Conservation (phyloP, 1,139 yeast genomes). For the Casaregolazyma lundiana region DNA sequence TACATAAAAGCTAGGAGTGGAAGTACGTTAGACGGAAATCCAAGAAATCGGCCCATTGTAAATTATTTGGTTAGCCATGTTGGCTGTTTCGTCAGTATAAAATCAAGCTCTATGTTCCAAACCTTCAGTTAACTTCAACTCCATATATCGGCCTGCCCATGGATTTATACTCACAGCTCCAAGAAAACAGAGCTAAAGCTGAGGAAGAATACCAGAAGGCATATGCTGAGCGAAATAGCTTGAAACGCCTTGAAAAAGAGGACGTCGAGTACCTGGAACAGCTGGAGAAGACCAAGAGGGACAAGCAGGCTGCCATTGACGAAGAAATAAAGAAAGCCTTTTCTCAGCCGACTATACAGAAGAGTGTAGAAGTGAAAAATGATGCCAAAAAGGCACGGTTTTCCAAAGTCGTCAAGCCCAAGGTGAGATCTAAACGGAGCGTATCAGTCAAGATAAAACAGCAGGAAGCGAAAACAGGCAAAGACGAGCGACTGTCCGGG, state of each 20-base stretch:
- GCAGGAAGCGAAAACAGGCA: not conserved
- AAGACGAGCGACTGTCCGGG: not conserved
- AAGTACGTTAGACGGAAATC: no score
- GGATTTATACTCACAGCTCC: conserved; percentile 9
- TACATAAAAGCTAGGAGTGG: no score
- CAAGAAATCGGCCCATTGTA: no score
- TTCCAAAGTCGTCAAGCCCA: conserved; percentile 3
- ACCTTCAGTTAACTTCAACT: not conserved
- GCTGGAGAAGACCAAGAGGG: conserved; percentile 10
- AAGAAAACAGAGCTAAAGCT: conserved; percentile 13
- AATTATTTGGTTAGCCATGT: no score
- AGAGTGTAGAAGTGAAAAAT: not conserved
- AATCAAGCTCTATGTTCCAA: not conserved
- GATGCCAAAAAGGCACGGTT: not conserved
- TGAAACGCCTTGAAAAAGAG: conserved; percentile 17
- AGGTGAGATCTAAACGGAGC: not conserved
- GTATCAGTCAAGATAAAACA: not conserved
- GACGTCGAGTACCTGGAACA: conserved; percentile 18
- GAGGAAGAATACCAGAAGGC: conserved; percentile 17
- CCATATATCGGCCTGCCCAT: not conserved
- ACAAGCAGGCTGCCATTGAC: conserved; percentile 14
- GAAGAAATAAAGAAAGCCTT: conserved; percentile 16
- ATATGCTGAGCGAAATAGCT: conserved; percentile 14
- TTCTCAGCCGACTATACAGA: conserved; percentile 6
- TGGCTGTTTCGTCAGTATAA: no score